Evolutionary conservation across 129 eudicot species (phyloP).

Genomic region (Pulicaria dysenterica): DNA sequence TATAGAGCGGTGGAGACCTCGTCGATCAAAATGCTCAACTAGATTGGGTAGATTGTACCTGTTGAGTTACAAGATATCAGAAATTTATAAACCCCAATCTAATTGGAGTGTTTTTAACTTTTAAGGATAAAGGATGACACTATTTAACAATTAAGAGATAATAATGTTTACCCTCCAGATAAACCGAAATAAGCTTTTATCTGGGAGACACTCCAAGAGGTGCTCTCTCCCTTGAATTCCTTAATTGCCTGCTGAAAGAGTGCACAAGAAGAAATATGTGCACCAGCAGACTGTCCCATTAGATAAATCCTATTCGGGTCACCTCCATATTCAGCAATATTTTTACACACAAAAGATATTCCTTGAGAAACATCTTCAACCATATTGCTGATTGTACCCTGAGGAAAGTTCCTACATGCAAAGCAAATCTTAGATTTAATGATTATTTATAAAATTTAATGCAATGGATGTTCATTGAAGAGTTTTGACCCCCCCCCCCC

Average conservation of each 20-base stretch:
- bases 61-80: conserved; percentile 13
- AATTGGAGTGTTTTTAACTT: neutral
- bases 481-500: too few species aligned
- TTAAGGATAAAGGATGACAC: neutral
- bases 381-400: conserved; percentile 87
- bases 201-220: conserved; percentile 84
- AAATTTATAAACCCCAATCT: neutral
- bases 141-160: conserved; percentile 20
- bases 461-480: too few species aligned
- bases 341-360: conserved; percentile 65
- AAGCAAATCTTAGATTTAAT: neutral
- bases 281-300: conserved; percentile 98
- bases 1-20: conserved; percentile 82
- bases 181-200: conserved; percentile 95
- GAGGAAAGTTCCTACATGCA: conserved; percentile 80
- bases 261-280: conserved; percentile 88
- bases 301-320: conserved; percentile 80
- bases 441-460: too few species aligned
- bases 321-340: conserved; percentile 64
- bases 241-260: conserved; percentile 83
- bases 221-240: conserved; percentile 64
- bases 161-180: conserved; percentile 87
- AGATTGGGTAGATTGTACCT: conserved; percentile 67
- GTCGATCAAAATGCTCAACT: conserved; percentile 70
- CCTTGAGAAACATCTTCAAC: conserved; percentile 78